These are phyloP conservation scores for Opeltia flavorubescens DNA, from an alignment of 495 filamentous ascomycete genomes.

Conservation along the genomic window DNA sequence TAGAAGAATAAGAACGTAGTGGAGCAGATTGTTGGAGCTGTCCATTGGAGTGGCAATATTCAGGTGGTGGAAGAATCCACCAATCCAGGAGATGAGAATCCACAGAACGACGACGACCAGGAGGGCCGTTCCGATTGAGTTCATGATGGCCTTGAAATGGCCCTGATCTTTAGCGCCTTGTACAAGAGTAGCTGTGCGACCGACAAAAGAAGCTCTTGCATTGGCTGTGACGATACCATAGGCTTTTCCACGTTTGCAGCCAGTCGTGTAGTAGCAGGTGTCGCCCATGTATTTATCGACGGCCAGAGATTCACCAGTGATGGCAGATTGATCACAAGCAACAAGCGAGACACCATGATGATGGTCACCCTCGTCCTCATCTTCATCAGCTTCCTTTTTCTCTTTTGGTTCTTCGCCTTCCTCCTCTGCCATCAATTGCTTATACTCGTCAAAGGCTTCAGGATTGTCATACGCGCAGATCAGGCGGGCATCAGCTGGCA, in stretches of 20 bases:
- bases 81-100: constrained; percentile 59
- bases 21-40: constrained; percentile 38
- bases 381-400: constrained; percentile 46
- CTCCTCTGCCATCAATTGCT: constrained; percentile 46
- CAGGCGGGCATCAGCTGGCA: constrained; percentile 59
- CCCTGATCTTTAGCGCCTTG: constrained; percentile 56
- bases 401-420: constrained; percentile 45
- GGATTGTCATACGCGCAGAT: constrained; percentile 65
- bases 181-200: constrained; percentile 55
- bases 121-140: constrained; percentile 61
- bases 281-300: constrained; percentile 69
- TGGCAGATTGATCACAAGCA: constrained; percentile 60
- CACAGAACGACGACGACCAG: constrained; percentile 60
- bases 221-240: constrained; percentile 51
- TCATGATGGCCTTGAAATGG: constrained; percentile 77
- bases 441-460: constrained; percentile 57
- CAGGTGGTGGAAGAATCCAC: constrained; percentile 61
- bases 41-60: constrained; percentile 48
- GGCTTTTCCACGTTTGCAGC: constrained; percentile 66
- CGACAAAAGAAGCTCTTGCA: constrained; percentile 56
- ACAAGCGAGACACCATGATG: constrained; percentile 50
- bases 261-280: constrained; percentile 59
- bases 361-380: constrained; percentile 39
- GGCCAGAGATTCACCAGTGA: constrained; percentile 65
- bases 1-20: constrained; percentile 54